Evolutionary conservation across 768 basidiomycete genomes (phyloP).

Genomic region (Neoboletus magnificus): DNA sequence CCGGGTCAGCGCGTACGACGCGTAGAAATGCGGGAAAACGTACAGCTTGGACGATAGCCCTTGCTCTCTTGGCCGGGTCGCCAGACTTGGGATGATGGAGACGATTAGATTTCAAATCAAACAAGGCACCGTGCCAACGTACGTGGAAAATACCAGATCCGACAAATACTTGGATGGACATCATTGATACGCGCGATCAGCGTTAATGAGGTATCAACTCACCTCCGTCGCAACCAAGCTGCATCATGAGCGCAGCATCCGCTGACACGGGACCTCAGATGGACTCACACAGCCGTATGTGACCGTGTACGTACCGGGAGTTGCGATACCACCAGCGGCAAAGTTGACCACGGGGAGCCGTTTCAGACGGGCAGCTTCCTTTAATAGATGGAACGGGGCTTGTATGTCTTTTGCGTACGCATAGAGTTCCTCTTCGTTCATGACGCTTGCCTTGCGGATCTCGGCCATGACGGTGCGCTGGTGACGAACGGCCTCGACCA

Average conservation of each 20-base stretch:
- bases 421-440: slow-evolving; percentile 96
- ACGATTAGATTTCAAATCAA: background rate
- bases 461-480: slow-evolving; percentile 78
- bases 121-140: slow-evolving; percentile 28
- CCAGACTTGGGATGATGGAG: slow-evolving; percentile 56
- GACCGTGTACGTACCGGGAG: slow-evolving; percentile 60
- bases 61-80: slow-evolving; percentile 90
- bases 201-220: slow-evolving; percentile 24
- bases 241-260: slow-evolving; percentile 99
- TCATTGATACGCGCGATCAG: background rate
- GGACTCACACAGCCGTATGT: background rate
- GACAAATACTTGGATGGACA: slow-evolving; percentile 72
- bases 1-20: slow-evolving; percentile 1
- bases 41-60: slow-evolving; percentile 95
- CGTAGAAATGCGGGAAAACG: slow-evolving; percentile 15
- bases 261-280: slow-evolving; percentile 39
- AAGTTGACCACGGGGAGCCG: slow-evolving; percentile 95
- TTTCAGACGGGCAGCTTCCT: slow-evolving; percentile 93
- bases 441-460: slow-evolving; percentile 79
- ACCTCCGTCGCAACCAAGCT: slow-evolving; percentile 96
- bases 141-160: slow-evolving; percentile 97
- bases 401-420: slow-evolving; percentile 88
- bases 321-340: slow-evolving; percentile 91
- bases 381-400: slow-evolving; percentile 92
- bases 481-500: slow-evolving; percentile 93